Base-by-base conservation (phyloP, 345 rosid species). In the Sisymbrium irio region DNA sequence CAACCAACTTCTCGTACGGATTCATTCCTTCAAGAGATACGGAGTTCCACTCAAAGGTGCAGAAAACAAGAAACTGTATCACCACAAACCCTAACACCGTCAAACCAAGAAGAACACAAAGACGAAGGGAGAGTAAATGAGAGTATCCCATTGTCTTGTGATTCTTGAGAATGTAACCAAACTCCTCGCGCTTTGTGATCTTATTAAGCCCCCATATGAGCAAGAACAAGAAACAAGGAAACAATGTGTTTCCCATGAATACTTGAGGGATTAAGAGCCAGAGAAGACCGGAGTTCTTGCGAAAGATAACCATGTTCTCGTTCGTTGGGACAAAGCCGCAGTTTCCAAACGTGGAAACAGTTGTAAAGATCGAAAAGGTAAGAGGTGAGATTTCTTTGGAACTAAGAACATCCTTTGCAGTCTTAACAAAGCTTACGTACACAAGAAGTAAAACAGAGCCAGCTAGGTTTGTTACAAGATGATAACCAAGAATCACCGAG, bases 271-370 rank as follows among this genome's bases (percentile, higher is more conserved):
- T 73, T 0, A 87, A 65, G 36, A 92, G 72, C 46, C 82, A 77
- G 2, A 87, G 77, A 1, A 92, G 83, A 3, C 87, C 88, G 0
- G 96, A 79, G 67, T 89, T 83, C 25, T 79, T 78, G 12, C 62
- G 75, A 10, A 89, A 92, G 2, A 81, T 80, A 0, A 82, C 28
- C 93, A 88, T 88, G 85, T 92, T 92, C 69, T 92, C 93, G 14
- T 89, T 88, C 0, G 88, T 89, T 0, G 97, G 97, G 1, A 86
- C 55, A 27, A 88, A 92, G 3, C 97, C 97, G 0, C 89, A 83
- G 67, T 70, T 89, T 5, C 85, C 68, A 17, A 89, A 85, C 0
- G 89, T 84, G 0, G 96, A 89, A 4, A 88, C 75, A 0, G 77
- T 60, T 17, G 86, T 81, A 79, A 92, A 89, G 44, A 88, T 9